These are phyloP conservation scores for Phytophthora citrophthora DNA, from an alignment of 352 stramenopile species.

Conservation along the genomic window DNA sequence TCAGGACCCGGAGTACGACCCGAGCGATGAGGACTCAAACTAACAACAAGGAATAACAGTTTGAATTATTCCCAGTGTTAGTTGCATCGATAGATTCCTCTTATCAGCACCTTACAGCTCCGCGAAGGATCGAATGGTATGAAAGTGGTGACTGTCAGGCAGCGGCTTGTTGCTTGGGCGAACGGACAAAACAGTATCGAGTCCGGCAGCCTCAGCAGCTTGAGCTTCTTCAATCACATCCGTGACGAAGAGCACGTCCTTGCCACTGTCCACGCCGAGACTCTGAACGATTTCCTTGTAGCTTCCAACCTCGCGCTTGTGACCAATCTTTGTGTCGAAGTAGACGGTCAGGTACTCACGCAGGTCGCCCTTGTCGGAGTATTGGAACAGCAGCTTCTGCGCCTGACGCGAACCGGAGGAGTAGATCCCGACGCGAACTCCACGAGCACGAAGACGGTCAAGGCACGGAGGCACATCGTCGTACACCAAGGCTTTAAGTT, in stretches of 20 bases:
- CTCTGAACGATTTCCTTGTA: slow-evolving; percentile 87
- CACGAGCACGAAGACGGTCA: slow-evolving; percentile 69
- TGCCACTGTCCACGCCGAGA: slow-evolving; percentile 77
- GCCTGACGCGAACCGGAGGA: slow-evolving; percentile 91
- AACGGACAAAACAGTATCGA: slow-evolving; percentile 79
- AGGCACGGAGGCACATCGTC: slow-evolving; percentile 90
- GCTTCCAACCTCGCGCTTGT: slow-evolving; percentile 75
- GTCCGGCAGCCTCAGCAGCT: slow-evolving; percentile 69
- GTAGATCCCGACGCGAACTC: slow-evolving; percentile 93
- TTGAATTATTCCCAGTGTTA: slow-evolving; percentile 20
- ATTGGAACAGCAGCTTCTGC: slow-evolving; percentile 88
- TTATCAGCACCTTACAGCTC: slow-evolving; percentile 49
- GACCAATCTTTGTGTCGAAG: slow-evolving; percentile 86
- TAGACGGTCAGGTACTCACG: slow-evolving; percentile 77
- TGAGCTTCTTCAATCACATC: slow-evolving; percentile 88
- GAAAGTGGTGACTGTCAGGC: slow-evolving; percentile 59
- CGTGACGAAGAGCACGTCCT: slow-evolving; percentile 90
- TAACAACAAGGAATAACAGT: slow-evolving; percentile 29
- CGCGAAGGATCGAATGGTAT: slow-evolving; percentile 62
- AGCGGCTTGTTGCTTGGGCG: slow-evolving; percentile 88
- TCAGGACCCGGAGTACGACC: slow-evolving; percentile 79
- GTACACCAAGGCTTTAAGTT: slow-evolving; percentile 92
- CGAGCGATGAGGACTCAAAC: slow-evolving; percentile 83
- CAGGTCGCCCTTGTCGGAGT: slow-evolving; percentile 85
- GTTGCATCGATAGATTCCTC: slow-evolving; percentile 11